Conservation (phyloP, 2,329 filamentous ascomycete genomes). For the Aspergillus niger region DNA sequence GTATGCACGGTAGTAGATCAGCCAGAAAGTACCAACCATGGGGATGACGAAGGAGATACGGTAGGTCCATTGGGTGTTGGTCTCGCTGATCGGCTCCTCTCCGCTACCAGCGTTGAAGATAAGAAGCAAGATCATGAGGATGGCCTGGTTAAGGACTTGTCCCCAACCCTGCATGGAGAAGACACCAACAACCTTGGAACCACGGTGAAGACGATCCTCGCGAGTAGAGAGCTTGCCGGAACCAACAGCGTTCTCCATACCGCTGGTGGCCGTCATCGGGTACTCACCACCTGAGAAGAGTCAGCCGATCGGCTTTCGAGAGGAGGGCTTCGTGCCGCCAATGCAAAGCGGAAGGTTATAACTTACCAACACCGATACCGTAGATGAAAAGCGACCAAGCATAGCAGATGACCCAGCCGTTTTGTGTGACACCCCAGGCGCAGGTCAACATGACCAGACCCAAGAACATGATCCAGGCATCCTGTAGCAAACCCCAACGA, state of each 20-base stretch:
- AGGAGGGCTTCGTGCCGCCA: not conserved
- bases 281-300: constrained; percentile 3
- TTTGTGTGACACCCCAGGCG: constrained; percentile 9
- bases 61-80: constrained; percentile 7
- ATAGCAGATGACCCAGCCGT: constrained; percentile 9
- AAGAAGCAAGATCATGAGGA: constrained; percentile 8
- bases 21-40: constrained; percentile 6
- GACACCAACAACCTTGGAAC: not conserved
- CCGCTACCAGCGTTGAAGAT: constrained; percentile 10
- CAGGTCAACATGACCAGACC: constrained; percentile 6
- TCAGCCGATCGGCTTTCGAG: not conserved
- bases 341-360: not conserved
- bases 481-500: constrained; percentile 5
- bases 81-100: constrained; percentile 6
- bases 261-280: constrained; percentile 5
- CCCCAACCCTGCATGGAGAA: constrained; percentile 11
- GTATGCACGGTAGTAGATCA: constrained; percentile 9
- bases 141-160: constrained; percentile 7
- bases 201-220: constrained; percentile 6
- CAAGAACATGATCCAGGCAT: constrained; percentile 7
- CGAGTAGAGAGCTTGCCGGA: constrained; percentile 9
- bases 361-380: constrained; percentile 7
- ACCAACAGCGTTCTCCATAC: constrained; percentile 7
- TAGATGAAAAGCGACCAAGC: constrained; percentile 7
- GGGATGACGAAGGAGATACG: constrained; percentile 9